Base-by-base conservation (phyloP, 2,329 filamentous ascomycete genomes). In the Paracamarosporium sp. region DNA sequence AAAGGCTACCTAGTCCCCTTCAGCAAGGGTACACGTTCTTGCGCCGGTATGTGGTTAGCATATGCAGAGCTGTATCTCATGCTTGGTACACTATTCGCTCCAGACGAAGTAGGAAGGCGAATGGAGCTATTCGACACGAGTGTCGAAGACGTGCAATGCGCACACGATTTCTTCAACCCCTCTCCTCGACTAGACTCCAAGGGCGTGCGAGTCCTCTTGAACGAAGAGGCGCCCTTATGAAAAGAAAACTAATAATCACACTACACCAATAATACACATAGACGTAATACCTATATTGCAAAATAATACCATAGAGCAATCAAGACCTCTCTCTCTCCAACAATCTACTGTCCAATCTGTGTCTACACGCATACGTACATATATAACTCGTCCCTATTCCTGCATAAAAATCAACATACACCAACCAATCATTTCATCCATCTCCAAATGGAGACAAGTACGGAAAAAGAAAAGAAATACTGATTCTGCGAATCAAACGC, bases 141-240 rank as follows among this genome's bases (percentile, higher is more conserved):
- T 4, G 22, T 48, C 2, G 45, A 46, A 11, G 57, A 65, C 56
- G 65, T 72, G 48, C 44, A 60, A n/a, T 54, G 64, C 20, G 61
- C 40, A 25, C 56, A 66, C 51, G 72, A 74, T 57, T 69, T 65
- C 28, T 74, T 75, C 36, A 68, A 66, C 36, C 68, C 72, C 17
- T 55, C 57, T 25, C 61, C 67, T 7, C 56, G 40, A 30, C 15
- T 54, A 28, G 60, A 60, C 12, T 62, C 61, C 1, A 69, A 69
- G 35, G 71, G 71, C 2, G 59, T 73, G 33, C 61, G 66, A 38
- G 61, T 68, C n/a, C 41, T 58, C n/a, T 22, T 61, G 25, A 46
- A 27, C 13, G 27, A 28, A 20, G 13, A 6, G 3, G 43, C 11
- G 5, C 5, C 5, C 12, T 36, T 36, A 36, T 13, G 33, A 36